Evolutionary conservation across 192 early-diverging fungal genomes (phyloP).

Genomic region (Backusella psychrophila): DNA sequence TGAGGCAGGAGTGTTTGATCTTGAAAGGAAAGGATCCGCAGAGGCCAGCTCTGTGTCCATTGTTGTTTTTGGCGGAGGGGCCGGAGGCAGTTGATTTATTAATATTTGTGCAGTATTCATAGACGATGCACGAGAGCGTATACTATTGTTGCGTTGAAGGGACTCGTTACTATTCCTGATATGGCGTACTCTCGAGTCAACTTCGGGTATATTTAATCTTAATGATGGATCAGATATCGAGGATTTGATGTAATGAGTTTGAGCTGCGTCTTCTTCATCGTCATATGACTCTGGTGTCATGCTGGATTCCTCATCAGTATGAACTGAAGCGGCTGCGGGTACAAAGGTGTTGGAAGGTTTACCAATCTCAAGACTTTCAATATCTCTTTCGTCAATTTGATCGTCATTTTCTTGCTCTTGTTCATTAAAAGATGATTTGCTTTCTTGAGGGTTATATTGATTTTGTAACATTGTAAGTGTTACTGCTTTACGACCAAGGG

Average conservation of each 20-base stretch:
- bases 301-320: neutral
- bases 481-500: slow-evolving; percentile 30
- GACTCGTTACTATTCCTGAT: neutral
- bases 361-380: neutral
- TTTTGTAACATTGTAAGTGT: slow-evolving; percentile 25
- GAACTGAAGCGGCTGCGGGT: neutral
- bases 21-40: slow-evolving; percentile 11
- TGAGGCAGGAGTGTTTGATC: slow-evolving; percentile 3
- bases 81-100: neutral
- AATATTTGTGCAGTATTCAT: neutral
- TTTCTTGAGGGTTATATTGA: neutral
- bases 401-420: neutral
- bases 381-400: neutral
- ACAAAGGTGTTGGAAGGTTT: neutral
- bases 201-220: slow-evolving; percentile 19
- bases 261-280: neutral
- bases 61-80: neutral
- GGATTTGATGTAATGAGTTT: neutral
- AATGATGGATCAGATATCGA: neutral
- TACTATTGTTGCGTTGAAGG: neutral
- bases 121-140: slow-evolving; percentile 5
- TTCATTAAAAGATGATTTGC: neutral
- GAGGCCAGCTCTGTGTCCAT: neutral
- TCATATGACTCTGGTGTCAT: neutral
- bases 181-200: neutral